A percentile compares a stretch with the other conserved stretches of the same genome.
Evolutionary conservation across 495 filamentous ascomycete genomes (phyloP).

Genomic region (Xylaria intraflava): DNA sequence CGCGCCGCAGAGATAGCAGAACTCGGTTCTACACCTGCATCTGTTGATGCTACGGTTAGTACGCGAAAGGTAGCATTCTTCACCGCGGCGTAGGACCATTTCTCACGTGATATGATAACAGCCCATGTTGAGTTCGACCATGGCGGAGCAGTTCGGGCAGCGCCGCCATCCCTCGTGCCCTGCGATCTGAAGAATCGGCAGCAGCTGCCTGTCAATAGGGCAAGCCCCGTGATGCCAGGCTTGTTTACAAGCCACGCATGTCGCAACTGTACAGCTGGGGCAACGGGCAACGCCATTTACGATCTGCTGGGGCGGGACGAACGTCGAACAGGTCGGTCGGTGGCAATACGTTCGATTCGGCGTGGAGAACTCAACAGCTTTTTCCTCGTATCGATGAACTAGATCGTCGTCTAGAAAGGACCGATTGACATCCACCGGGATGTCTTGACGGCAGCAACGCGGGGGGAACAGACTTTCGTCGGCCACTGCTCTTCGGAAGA

Average conservation of each 20-base stretch:
- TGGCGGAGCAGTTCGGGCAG: conserved; percentile 62
- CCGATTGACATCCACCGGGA: conserved; percentile 29
- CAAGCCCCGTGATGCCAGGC: conserved; percentile 48
- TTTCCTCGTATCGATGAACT: conserved; percentile 28
- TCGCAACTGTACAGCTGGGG: conserved; percentile 28
- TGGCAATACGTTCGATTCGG: conserved; percentile 45
- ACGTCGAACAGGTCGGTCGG: conserved; percentile 34
- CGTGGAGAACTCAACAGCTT: conserved; percentile 40
- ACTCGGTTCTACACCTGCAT: conserved; percentile 48
- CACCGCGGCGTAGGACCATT: not conserved
- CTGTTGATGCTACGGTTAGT: conserved; percentile 21
- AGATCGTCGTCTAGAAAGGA: conserved; percentile 27
- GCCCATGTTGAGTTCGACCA: conserved; percentile 67
- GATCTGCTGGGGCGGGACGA: conserved; percentile 33
- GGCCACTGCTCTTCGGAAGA: conserved; percentile 34
- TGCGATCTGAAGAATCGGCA: conserved; percentile 56
- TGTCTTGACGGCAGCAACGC: conserved; percentile 40
- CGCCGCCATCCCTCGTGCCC: conserved; percentile 64
- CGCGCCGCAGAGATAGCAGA: conserved; percentile 52
- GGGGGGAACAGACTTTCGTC: conserved; percentile 50
- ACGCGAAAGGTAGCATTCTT: no score
- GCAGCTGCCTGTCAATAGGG: conserved; percentile 60
- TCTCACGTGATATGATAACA: conserved; percentile 75
- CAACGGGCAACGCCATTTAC: conserved; percentile 35
- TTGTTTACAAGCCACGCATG: conserved; percentile 45